Evolutionary conservation across 2,329 filamentous ascomycete species (phyloP).

Genomic region (Botrytis elliptica): DNA sequence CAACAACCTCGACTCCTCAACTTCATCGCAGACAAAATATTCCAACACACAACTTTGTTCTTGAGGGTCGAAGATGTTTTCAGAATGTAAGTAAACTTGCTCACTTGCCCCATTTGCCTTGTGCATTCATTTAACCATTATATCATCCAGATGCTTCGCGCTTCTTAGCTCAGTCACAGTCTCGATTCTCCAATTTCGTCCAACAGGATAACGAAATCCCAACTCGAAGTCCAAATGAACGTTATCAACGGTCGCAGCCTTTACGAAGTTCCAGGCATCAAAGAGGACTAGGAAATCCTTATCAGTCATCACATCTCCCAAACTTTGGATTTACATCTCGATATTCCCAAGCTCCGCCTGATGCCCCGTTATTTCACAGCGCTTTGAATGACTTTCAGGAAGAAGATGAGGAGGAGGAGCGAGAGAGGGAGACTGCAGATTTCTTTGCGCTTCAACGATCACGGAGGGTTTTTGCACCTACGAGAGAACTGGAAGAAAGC

Average conservation of each 20-base stretch:
- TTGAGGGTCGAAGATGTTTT: slow-evolving; percentile 36
- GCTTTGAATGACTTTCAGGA: slow-evolving; percentile 87
- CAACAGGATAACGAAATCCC: slow-evolving; percentile 49
- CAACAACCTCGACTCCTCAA: slow-evolving; percentile 15
- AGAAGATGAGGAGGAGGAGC: slow-evolving; percentile 89
- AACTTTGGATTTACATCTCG: slow-evolving; percentile 79
- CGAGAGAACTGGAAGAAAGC: slow-evolving; percentile 74
- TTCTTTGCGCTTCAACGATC: slow-evolving; percentile 89
- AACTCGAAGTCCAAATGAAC: slow-evolving; percentile 40
- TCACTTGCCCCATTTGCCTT: not conserved
- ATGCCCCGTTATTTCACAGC: slow-evolving; percentile 93
- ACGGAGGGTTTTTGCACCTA: slow-evolving; percentile 80
- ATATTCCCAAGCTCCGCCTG: slow-evolving; percentile 63
- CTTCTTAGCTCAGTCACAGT: slow-evolving; percentile 95
- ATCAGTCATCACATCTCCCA: slow-evolving; percentile 72
- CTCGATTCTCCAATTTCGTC: slow-evolving; percentile 73
- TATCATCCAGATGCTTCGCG: slow-evolving; percentile 72
- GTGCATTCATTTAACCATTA: slow-evolving; percentile 22
- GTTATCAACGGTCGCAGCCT: slow-evolving; percentile 34
- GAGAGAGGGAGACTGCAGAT: slow-evolving; percentile 89
- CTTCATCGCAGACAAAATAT: slow-evolving; percentile 8
- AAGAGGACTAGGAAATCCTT: slow-evolving; percentile 64
- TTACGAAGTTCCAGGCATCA: slow-evolving; percentile 32
- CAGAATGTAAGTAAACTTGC: slow-evolving; percentile 36
- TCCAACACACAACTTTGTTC: not conserved